phyloP scores from a whole-genome alignment of 2,329 filamentous ascomycete genomes.

The Aspergillus texensis region DNA sequence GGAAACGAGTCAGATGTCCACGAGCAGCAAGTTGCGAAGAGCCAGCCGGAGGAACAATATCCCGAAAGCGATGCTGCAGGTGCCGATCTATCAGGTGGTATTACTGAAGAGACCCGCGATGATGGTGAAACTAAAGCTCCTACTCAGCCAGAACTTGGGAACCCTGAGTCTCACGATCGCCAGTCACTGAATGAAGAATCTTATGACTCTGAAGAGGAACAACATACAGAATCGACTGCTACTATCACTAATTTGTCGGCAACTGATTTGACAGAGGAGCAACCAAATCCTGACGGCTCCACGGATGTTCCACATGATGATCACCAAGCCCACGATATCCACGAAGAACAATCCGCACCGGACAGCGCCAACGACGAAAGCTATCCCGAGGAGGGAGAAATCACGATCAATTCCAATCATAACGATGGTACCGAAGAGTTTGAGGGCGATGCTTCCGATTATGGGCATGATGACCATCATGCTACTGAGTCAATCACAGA shows the following conservation, averaged over 20 bases:
- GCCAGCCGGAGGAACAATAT: background rate
- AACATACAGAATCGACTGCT: conserved; percentile 33
- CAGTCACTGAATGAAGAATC: conserved; percentile 20
- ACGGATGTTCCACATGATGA: conserved; percentile 10
- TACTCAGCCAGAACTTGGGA: conserved; percentile 14
- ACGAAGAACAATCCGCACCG: conserved; percentile 39
- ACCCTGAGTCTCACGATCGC: conserved; percentile 3
- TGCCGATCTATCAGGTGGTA: background rate
- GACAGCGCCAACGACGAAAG: conserved; percentile 18
- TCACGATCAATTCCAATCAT: conserved; percentile 12
- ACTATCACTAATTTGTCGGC: conserved; percentile 28
- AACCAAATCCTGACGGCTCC: conserved; percentile 19
- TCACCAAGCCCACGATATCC: conserved; percentile 15
- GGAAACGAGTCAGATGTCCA: conserved; percentile 12
- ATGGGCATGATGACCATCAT: conserved; percentile 17
- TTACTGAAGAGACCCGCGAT: conserved; percentile 13
- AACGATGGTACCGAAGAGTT: conserved; percentile 16
- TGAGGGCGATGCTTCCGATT: conserved; percentile 10
- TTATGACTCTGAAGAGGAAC: conserved; percentile 35
- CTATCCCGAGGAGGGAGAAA: conserved; percentile 22
- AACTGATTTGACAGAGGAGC: conserved; percentile 18
- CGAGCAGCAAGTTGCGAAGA: background rate
- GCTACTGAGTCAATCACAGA: conserved; percentile 15
- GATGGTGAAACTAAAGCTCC: conserved; percentile 14
- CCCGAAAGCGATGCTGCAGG: background rate